Evolutionary conservation across 805 yeast species (phyloP), one percentile per base, ranked within the genome.

Genomic region (Barnettozyma siamensis): DNA sequence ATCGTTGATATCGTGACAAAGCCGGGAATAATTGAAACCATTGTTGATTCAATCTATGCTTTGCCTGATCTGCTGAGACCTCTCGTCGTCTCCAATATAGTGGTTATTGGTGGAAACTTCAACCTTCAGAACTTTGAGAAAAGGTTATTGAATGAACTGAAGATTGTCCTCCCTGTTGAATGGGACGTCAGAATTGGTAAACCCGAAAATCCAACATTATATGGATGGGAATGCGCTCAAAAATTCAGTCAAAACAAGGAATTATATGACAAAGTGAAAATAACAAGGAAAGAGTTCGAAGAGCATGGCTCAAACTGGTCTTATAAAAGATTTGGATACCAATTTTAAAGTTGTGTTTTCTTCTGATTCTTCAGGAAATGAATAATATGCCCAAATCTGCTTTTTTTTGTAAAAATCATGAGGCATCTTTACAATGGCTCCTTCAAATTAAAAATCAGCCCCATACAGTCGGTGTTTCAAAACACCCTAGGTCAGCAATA

Each of bases 91-190:
- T 80, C 91, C 3, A 93, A 93, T 59, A 76, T 93, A 12, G 77
- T 78, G 16, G 66, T 88, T 10, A 76, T 80, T 1, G 99, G 99
- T 0, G 99, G 99, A 0, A 80, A 81, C 15, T 72, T 86, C 38
- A 76, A 80, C 37, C 54, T 93, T 11, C 76, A 80, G 0, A 87
- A 88, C 31, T 81, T 85, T 47, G 68, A 71, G 33, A 65, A 72
- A 9, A 65, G 99, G 40, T 58, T 93, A 12, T 55, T 69, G 0
- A 60, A 66, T 20, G 93, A 83, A 46, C 63, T 85, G 45, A 76
- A 78, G 47, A 70, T 78, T 46, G 88, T 80, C 42, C 64, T 83
- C 17, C 91, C 91, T 0, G 75, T 76, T 35, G 84, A 80, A 47
- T 82, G 89, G 80, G 72, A 70, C 29, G 80, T 84, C 7, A 65